Evolutionary conservation across 2,329 filamentous ascomycete species (phyloP).

Genomic region (Penicillium sp.): DNA sequence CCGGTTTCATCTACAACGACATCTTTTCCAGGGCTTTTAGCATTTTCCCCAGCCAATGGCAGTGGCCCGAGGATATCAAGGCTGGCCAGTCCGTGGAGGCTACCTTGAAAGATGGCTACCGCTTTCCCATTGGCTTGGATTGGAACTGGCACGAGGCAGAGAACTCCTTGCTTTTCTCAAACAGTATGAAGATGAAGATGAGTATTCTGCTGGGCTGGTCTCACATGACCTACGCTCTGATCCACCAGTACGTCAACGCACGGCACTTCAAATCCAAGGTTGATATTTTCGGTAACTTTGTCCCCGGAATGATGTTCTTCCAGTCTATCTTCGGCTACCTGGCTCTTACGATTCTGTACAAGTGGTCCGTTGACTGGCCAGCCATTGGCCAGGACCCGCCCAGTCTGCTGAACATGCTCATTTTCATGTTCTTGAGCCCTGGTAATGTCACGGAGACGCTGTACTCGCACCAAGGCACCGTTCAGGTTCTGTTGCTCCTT

Average conservation of each 20-base stretch:
- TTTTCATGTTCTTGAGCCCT: slow-evolving; percentile 97
- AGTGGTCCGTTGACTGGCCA: slow-evolving; percentile 91
- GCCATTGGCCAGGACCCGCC: slow-evolving; percentile 69
- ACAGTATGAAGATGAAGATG: slow-evolving; percentile 99
- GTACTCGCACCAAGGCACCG: slow-evolving; percentile 72
- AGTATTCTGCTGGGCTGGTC: slow-evolving; percentile 96
- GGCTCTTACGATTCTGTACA: slow-evolving; percentile 91
- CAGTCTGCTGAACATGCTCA: slow-evolving; percentile 95
- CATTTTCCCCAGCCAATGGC: slow-evolving; percentile 86
- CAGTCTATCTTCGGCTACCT: slow-evolving; percentile 98
- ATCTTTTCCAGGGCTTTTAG: slow-evolving; percentile 92
- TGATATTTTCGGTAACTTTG: slow-evolving; percentile 96
- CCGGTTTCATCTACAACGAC: slow-evolving; percentile 96
- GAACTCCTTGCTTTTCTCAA: slow-evolving; percentile 92
- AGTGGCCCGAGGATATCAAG: slow-evolving; percentile 72
- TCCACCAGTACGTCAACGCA: slow-evolving; percentile 89
- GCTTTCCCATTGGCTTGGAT: slow-evolving; percentile 94
- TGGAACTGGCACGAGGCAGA: slow-evolving; percentile 96
- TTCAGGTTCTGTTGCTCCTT: slow-evolving; percentile 79
- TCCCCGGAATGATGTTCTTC: slow-evolving; percentile 99
- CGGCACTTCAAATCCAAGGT: slow-evolving; percentile 92
- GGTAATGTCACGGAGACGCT: slow-evolving; percentile 69
- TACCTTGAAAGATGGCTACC: slow-evolving; percentile 70
- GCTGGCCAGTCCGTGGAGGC: slow-evolving; percentile 66
- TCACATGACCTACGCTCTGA: slow-evolving; percentile 98